Evolutionary conservation across 192 early-diverging fungal genomes (phyloP), one percentile per base, ranked within the genome.

Genomic region (Chytriomyces sp.): DNA sequence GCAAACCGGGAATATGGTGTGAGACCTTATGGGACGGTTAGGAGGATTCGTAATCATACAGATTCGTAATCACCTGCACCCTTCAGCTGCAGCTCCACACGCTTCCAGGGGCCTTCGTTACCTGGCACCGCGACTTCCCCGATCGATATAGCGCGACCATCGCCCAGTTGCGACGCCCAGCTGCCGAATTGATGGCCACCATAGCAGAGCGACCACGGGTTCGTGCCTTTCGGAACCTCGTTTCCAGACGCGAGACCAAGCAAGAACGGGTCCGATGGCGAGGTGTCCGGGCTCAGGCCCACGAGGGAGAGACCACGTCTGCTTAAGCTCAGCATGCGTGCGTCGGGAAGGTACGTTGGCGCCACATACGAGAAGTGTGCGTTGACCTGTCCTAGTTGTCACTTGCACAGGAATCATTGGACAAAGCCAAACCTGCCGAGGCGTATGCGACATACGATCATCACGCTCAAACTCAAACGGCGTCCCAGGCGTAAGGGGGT

Each of bases 1-100:
- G 88, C 93, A 59, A 92, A 91, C 3, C 94, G 83, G 49, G 92
- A 92, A 72, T 90, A 94, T 0, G 92, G 90, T 1, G 94, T 96
- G 56, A 81, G 79, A 5, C n/a, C n/a, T n/a, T n/a, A n/a, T n/a
- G n/a, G n/a, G n/a, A n/a, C n/a, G n/a, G n/a, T n/a, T n/a, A n/a
- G n/a, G n/a, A n/a, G n/a, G n/a, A n/a, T n/a, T n/a, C n/a, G n/a
- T n/a, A n/a, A n/a, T n/a, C n/a, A n/a, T n/a, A n/a, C n/a, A n/a
- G n/a, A n/a, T n/a, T n/a, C n/a, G n/a, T n/a, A 30, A 60, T 95
- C 93, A 69, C 94, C 80, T 34, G 89, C 89, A 34, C 93, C 93
- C 72, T 95, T 95, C 31, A 95, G 76, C 74, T 95, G 91, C 30
- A 93, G 40, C 59, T 95, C 93, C 88, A 86, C 92, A 62, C 54